These are phyloP conservation scores for Mortierella claussenii DNA, from an alignment of 192 early-diverging fungal species.

Conservation along the genomic window DNA sequence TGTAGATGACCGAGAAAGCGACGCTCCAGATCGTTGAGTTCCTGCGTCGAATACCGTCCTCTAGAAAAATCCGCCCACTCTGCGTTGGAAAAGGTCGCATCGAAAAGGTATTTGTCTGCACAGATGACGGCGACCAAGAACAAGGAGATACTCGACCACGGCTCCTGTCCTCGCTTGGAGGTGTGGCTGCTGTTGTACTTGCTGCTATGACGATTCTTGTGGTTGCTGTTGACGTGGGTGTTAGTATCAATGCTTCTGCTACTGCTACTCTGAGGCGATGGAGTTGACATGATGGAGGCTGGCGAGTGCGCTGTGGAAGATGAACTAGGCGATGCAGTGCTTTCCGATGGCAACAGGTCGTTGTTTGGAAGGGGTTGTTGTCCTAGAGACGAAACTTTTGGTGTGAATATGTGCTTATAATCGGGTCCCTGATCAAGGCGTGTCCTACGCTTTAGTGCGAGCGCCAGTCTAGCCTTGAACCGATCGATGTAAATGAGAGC, in stretches of 20 bases:
- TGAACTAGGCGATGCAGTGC: not conserved
- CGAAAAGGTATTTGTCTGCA: slow-evolving; percentile 65
- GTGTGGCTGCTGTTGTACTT: not conserved
- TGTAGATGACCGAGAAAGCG: slow-evolving; percentile 56
- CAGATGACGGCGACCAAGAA: slow-evolving; percentile 59
- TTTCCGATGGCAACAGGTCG: not conserved
- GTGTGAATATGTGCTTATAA: slow-evolving; percentile 25
- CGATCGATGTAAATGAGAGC: slow-evolving; percentile 61
- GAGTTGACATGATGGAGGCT: not conserved
- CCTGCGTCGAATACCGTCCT: slow-evolving; percentile 37
- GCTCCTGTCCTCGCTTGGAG: slow-evolving; percentile 13
- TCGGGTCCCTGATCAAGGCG: slow-evolving; percentile 39
- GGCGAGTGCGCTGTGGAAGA: slow-evolving; percentile 1
- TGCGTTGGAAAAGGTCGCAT: slow-evolving; percentile 57
- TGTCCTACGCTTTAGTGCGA: slow-evolving; percentile 17
- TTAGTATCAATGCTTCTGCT: not conserved
- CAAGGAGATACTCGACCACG: slow-evolving; percentile 56
- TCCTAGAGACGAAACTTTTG: no score
- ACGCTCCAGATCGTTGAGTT: slow-evolving; percentile 55
- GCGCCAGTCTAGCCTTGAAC: slow-evolving; percentile 42
- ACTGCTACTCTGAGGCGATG: slow-evolving; percentile 2
- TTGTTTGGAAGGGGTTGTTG: not conserved
- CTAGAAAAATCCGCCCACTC: slow-evolving; percentile 61
- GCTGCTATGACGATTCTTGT: no score
- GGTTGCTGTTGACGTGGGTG: not conserved